Evolutionary conservation across 1,139 yeast genomes (phyloP).

Genomic region (Pichia kudriavzevii): DNA sequence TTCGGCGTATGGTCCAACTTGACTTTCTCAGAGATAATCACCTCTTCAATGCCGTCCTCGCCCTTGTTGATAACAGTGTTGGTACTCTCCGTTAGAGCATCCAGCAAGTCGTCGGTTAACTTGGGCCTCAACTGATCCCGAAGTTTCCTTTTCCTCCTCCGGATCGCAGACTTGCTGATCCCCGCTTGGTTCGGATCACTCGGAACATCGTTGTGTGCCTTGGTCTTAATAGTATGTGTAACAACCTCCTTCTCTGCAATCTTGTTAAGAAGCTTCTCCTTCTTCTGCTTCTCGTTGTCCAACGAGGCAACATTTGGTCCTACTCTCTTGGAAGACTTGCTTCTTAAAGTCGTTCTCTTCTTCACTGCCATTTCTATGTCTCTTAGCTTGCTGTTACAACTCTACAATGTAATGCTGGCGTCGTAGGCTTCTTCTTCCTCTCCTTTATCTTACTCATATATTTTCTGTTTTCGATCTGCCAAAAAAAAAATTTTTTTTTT

Average conservation of each 20-base stretch:
- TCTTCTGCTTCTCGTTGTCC: conserved; percentile 6
- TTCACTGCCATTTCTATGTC: conserved; percentile 33
- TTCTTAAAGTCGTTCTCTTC: conserved; percentile 40
- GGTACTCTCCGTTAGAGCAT: conserved; percentile 40
- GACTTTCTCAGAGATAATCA: conserved; percentile 17
- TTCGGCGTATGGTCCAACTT: conserved; percentile 49
- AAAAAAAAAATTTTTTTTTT: no score
- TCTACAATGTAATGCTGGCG: neutral
- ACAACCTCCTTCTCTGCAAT: conserved; percentile 5
- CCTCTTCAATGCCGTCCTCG: conserved; percentile 15
- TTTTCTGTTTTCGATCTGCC: no score
- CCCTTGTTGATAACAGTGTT: conserved; percentile 22
- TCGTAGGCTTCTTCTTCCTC: neutral
- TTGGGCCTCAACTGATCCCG: conserved; percentile 55
- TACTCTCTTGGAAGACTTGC: conserved; percentile 29
- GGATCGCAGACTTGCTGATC: conserved; percentile 56
- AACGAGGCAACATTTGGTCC: neutral
- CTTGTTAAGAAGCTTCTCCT: conserved; percentile 15
- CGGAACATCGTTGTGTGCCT: conserved; percentile 2
- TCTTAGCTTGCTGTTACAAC: no score
- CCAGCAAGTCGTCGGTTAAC: conserved; percentile 49
- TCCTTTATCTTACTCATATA: no score
- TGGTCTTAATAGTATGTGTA: conserved; percentile 15
- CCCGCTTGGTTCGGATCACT: conserved; percentile 27
- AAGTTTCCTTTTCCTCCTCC: conserved; percentile 59